These are phyloP conservation scores for Nicotiana undulata DNA, from an alignment of 257 asterid species.

Conservation along the genomic window DNA sequence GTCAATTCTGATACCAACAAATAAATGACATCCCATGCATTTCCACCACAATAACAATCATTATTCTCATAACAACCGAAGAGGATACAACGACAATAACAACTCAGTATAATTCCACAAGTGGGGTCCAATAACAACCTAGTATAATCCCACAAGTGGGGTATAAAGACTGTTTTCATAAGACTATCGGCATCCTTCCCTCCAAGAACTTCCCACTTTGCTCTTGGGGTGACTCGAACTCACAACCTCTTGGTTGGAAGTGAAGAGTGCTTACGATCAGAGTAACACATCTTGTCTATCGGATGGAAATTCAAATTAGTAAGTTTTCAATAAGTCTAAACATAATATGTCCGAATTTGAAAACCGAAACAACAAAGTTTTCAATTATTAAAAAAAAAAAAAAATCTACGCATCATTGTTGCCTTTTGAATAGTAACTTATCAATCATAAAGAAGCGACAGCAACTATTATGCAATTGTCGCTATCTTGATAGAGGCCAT, in stretches of 20 bases:
- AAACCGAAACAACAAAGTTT: not conserved
- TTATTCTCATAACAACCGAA: too few species aligned
- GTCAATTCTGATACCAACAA: not conserved
- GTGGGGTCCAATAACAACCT: too few species aligned
- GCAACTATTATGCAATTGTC: slow-evolving; percentile 61
- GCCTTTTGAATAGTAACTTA: not conserved
- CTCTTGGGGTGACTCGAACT: too few species aligned
- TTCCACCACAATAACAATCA: not conserved
- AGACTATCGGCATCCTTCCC: too few species aligned
- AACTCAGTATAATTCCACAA: too few species aligned
- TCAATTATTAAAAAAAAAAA: not conserved
- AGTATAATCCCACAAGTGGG: too few species aligned
- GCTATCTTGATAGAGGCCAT: slow-evolving; percentile 37
- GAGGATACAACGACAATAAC: too few species aligned
- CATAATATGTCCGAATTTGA: not conserved
- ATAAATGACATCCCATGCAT: not conserved
- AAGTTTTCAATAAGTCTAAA: not conserved
- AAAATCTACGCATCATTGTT: not conserved
- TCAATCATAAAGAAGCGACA: slow-evolving; percentile 59
- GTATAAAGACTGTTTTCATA: too few species aligned
- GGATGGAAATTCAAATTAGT: not conserved
- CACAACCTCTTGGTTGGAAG: too few species aligned
- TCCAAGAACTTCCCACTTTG: too few species aligned
- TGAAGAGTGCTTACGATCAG: too few species aligned
- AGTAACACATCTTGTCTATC: too few species aligned